Percentiles rank a stretch among this genome's conserved stretches.
Conservation (phyloP, 306 rosid species). For the Pyrus betulifolia region DNA sequence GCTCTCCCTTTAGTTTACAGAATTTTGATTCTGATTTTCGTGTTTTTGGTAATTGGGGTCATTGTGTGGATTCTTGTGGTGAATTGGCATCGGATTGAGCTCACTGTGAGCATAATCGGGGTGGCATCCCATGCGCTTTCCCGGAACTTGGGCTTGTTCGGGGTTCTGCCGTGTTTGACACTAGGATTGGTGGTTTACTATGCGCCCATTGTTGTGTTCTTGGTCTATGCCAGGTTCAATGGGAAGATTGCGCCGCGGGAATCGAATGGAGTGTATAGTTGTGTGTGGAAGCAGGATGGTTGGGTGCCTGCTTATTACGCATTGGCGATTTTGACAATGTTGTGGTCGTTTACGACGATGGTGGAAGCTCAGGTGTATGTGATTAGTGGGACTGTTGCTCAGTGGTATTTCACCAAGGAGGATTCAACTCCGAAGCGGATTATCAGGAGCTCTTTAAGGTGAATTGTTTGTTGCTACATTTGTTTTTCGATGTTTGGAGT, state of each 20-base stretch:
- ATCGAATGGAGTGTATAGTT: constrained; percentile 35
- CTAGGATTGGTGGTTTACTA: constrained; percentile 48
- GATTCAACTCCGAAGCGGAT: constrained; percentile 37
- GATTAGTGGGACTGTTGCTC: constrained; percentile 79
- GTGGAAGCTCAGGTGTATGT: constrained; percentile 78
- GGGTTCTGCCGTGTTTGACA: constrained; percentile 53
- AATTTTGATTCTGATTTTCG: constrained; percentile 48
- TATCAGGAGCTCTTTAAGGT: constrained; percentile 77
- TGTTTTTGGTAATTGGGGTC: constrained; percentile 54
- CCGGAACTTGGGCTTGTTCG: constrained; percentile 55
- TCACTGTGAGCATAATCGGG: constrained; percentile 65
- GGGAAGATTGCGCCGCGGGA: constrained; percentile 45
- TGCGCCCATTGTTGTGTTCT: constrained; percentile 69
- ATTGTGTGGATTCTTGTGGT: constrained; percentile 68
- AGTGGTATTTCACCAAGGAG: constrained; percentile 80
- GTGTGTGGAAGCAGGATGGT: constrained; percentile 79
- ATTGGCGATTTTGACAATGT: constrained; percentile 76
- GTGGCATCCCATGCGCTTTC: constrained; percentile 74
- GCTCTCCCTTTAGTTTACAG: constrained; percentile 61
- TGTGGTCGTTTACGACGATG: constrained; percentile 77
- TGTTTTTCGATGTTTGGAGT: neutral
- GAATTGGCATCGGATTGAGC: constrained; percentile 84
- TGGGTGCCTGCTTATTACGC: constrained; percentile 94
- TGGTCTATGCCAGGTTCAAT: constrained; percentile 66
- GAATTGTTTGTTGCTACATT: constrained; percentile 3